phyloP scores from a whole-genome alignment of 805 yeast species.

The Lipomyces oligophaga region DNA sequence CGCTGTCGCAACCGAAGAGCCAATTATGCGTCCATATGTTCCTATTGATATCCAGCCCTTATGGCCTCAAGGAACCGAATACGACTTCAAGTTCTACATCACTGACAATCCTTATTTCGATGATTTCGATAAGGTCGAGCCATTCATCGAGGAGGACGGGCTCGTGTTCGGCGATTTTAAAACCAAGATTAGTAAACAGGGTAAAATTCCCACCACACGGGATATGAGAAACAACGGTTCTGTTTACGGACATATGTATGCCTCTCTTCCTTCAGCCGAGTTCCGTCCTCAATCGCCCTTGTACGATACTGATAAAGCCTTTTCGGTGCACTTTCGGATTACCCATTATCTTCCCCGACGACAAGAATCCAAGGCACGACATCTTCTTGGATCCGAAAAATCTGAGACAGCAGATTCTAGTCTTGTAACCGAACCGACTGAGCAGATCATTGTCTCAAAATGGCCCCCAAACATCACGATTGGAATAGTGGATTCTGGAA shows the following conservation, averaged over 20 bases:
- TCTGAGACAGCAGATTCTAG: conserved; percentile 27
- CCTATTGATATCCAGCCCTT: conserved; percentile 19
- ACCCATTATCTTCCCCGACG: conserved; percentile 36
- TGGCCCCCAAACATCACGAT: conserved; percentile 42
- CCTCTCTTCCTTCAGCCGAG: conserved; percentile 27
- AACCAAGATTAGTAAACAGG: conserved; percentile 4
- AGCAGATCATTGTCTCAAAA: conserved; percentile 36
- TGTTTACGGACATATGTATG: conserved; percentile 37
- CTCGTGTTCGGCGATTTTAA: conserved; percentile 13
- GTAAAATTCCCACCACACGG: conserved; percentile 8
- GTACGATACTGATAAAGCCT: conserved; percentile 26
- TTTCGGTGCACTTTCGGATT: conserved; percentile 29
- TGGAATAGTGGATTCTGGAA: conserved; percentile 31
- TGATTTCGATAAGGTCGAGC: conserved; percentile 8
- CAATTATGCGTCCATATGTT: conserved; percentile 5
- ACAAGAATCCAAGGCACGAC: conserved; percentile 33
- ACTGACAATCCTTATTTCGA: conserved; percentile 18
- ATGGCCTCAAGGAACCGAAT: conserved; percentile 24
- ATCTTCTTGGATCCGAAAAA: conserved; percentile 33
- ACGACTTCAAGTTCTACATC: conserved; percentile 22
- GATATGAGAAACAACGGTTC: conserved; percentile 36
- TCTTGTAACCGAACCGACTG: neutral
- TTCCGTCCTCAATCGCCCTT: conserved; percentile 23
- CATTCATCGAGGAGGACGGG: conserved; percentile 10
- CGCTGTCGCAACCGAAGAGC: conserved; percentile 2